phyloP scores from a whole-genome alignment of 768 basidiomycete species.

The Termitomyces sp. region DNA sequence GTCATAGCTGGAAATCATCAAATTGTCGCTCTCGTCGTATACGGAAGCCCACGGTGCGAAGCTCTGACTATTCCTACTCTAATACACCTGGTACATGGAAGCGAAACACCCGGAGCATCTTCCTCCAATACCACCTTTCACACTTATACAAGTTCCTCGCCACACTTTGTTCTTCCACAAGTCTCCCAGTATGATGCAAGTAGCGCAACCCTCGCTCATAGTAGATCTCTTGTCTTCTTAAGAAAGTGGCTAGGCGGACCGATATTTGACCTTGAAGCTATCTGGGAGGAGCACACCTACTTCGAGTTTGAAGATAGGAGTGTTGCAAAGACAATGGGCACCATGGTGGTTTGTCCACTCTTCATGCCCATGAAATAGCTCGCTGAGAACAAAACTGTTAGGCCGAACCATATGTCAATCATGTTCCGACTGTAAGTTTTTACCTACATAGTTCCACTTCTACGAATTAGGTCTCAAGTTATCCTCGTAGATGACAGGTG shows the following conservation, averaged over 20 bases:
- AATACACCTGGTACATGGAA: constrained; percentile 25
- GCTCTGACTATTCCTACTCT: constrained; percentile 25
- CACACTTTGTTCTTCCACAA: constrained; percentile 39
- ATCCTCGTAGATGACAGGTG: constrained; percentile 44
- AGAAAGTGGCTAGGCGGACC: constrained; percentile 42
- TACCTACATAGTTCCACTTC: not conserved
- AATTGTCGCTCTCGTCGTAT: constrained; percentile 31
- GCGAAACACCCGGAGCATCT: constrained; percentile 16
- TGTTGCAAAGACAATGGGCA: constrained; percentile 49
- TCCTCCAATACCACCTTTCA: constrained; percentile 19
- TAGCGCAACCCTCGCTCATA: constrained; percentile 38
- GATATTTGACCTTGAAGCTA: constrained; percentile 49
- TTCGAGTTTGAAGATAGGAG: constrained; percentile 48
- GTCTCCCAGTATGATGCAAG: constrained; percentile 32
- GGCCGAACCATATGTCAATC: constrained; percentile 57
- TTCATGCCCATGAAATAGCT: not conserved
- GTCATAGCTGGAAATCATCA: constrained; percentile 23
- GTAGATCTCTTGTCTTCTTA: constrained; percentile 39
- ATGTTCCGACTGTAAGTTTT: constrained; percentile 42
- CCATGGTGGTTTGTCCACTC: constrained; percentile 40
- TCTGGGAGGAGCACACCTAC: constrained; percentile 55
- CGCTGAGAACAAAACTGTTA: constrained; percentile 9
- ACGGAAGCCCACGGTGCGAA: constrained; percentile 22
- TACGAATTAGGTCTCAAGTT: not conserved
- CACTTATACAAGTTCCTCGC: constrained; percentile 21